Conservation (phyloP, 768 basidiomycete species). For the Mycena belliarum region DNA sequence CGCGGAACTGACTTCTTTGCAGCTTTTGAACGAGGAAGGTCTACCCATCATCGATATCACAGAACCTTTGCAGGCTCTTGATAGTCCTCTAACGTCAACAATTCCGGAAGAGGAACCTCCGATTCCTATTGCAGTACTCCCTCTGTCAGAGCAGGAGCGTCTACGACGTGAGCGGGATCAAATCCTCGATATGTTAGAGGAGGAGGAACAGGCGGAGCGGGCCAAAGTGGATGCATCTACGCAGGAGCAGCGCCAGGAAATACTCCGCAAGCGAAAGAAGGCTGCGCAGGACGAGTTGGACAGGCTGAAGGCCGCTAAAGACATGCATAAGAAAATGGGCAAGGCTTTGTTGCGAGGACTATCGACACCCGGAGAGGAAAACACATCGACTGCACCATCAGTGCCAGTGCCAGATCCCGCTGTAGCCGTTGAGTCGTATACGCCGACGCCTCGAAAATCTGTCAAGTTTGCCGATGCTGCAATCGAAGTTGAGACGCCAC, state of each 20-base stretch:
- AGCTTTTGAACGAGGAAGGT: slow-evolving; percentile 78
- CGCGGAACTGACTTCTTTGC: slow-evolving; percentile 21
- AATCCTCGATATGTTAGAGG: slow-evolving; percentile 69
- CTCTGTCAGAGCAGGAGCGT: slow-evolving; percentile 48
- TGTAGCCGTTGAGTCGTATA: slow-evolving; percentile 28
- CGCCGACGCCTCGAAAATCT: slow-evolving; percentile 46
- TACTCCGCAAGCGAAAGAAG: slow-evolving; percentile 52
- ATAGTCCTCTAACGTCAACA: slow-evolving; percentile 19
- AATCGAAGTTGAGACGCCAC: slow-evolving; percentile 19
- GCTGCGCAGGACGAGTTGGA: slow-evolving; percentile 43
- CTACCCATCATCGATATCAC: slow-evolving; percentile 78
- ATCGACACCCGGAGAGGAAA: slow-evolving; percentile 40
- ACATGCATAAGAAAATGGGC: slow-evolving; percentile 81
- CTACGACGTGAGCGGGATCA: slow-evolving; percentile 60
- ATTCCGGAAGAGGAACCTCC: slow-evolving; percentile 45
- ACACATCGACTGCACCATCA: slow-evolving; percentile 33
- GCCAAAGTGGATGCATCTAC: slow-evolving; percentile 41
- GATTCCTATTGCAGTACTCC: slow-evolving; percentile 46
- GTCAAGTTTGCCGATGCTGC: slow-evolving; percentile 52
- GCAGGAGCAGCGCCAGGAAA: slow-evolving; percentile 43
- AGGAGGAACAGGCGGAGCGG: slow-evolving; percentile 59
- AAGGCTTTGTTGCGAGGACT: slow-evolving; percentile 57
- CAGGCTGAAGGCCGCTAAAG: slow-evolving; percentile 40
- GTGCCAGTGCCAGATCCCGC: slow-evolving; percentile 13
- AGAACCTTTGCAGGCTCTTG: slow-evolving; percentile 47